Evolutionary conservation across 108 stramenopile species (phyloP).

Genomic region (Cyclotella baltica): DNA sequence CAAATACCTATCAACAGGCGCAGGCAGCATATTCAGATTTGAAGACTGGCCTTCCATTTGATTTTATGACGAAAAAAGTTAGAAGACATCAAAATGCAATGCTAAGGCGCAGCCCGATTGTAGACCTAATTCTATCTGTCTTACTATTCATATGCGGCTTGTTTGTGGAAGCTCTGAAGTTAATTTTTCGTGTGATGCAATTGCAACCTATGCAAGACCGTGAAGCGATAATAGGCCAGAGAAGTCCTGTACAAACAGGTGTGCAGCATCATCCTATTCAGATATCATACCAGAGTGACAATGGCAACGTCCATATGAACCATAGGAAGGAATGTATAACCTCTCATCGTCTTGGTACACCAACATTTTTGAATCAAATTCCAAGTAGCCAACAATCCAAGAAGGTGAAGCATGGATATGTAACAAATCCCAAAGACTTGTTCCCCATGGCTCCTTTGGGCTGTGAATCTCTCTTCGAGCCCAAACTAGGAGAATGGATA

Average conservation of each 20-base stretch:
- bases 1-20: too few species aligned
- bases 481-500: slow-evolving; percentile 34
- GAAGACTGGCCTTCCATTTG: slow-evolving; percentile 14
- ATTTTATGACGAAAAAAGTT: neutral
- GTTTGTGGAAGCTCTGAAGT: neutral
- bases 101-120: neutral
- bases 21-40: too few species aligned
- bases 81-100: neutral
- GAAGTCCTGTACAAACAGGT: too few species aligned
- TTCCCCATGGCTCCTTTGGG: slow-evolving; percentile 13
- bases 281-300: too few species aligned
- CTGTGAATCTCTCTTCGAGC: slow-evolving; percentile 24
- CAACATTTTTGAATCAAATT: neutral
- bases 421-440: slow-evolving; percentile 11
- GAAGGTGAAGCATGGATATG: neutral
- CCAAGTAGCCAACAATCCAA: neutral
- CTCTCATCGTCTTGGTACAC: neutral
- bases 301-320: too few species aligned
- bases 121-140: neutral
- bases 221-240: too few species aligned
- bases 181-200: too few species aligned
- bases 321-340: neutral
- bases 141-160: neutral
- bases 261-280: too few species aligned
- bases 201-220: too few species aligned